phyloP scores from a whole-genome alignment of 257 asterid species.

The Handroanthus guayacan region DNA sequence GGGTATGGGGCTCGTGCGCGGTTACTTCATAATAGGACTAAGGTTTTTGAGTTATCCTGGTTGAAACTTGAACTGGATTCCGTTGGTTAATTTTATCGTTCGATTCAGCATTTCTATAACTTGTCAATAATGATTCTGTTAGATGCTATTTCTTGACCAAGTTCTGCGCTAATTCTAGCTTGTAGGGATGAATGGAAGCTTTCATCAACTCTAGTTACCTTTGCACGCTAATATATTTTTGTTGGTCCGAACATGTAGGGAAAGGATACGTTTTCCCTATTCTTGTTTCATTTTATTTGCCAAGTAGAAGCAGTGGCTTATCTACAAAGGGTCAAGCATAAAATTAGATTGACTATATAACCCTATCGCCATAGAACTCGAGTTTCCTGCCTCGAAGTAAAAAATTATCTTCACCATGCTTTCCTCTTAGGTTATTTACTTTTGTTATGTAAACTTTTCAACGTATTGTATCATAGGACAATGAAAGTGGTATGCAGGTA shows the following conservation, averaged over 20 bases:
- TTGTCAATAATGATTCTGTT: neutral
- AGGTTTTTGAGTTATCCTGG: neutral
- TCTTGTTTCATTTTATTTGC: neutral
- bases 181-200: neutral
- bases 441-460: neutral
- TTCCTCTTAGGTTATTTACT: slow-evolving; percentile 14
- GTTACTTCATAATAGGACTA: neutral
- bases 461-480: neutral
- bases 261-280: neutral
- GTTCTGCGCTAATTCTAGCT: neutral
- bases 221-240: neutral
- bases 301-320: neutral
- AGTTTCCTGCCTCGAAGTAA: neutral
- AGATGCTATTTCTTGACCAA: neutral
- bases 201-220: neutral
- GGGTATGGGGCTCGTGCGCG: neutral
- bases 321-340: slow-evolving; percentile 13
- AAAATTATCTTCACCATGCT: neutral
- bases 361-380: too few relatives aligned
- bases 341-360: neutral
- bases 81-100: neutral
- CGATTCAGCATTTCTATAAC: neutral
- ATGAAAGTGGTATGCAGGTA: neutral
- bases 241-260: neutral
- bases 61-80: neutral